phyloP scores from a whole-genome alignment of 306 rosid species.

The Cucumis melo region DNA sequence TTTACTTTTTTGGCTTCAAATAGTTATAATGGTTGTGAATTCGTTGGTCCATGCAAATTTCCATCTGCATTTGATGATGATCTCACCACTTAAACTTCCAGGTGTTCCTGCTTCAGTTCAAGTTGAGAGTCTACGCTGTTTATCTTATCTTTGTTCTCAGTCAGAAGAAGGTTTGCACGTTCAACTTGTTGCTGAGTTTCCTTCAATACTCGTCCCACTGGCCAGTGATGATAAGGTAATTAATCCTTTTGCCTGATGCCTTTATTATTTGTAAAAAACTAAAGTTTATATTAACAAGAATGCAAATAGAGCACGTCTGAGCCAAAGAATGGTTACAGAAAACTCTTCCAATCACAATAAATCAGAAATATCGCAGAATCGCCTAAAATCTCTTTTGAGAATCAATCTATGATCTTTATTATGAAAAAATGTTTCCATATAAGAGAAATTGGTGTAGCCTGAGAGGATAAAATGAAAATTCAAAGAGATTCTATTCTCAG shows the following conservation, averaged over 20 bases:
- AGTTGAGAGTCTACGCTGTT: slow-evolving; percentile 74
- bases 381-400: background rate
- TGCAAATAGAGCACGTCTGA: background rate
- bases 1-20: background rate
- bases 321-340: background rate
- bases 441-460: no score
- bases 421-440: no score
- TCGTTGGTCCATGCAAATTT: background rate
- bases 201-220: slow-evolving; percentile 76
- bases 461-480: no score
- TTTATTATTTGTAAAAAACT: background rate
- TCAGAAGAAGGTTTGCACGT: slow-evolving; percentile 38
- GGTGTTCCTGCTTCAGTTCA: slow-evolving; percentile 69
- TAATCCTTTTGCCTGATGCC: background rate
- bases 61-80: background rate
- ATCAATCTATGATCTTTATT: no score
- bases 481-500: no score
- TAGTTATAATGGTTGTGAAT: background rate
- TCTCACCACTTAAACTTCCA: slow-evolving; percentile 22
- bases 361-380: background rate
- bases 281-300: background rate
- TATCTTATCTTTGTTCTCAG: slow-evolving; percentile 45
- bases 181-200: slow-evolving; percentile 60
- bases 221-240: slow-evolving; percentile 49
- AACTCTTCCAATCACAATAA: background rate